These are phyloP conservation scores for Candida pseudofarinosa DNA, from an alignment of 805 yeast species.

Conservation along the genomic window DNA sequence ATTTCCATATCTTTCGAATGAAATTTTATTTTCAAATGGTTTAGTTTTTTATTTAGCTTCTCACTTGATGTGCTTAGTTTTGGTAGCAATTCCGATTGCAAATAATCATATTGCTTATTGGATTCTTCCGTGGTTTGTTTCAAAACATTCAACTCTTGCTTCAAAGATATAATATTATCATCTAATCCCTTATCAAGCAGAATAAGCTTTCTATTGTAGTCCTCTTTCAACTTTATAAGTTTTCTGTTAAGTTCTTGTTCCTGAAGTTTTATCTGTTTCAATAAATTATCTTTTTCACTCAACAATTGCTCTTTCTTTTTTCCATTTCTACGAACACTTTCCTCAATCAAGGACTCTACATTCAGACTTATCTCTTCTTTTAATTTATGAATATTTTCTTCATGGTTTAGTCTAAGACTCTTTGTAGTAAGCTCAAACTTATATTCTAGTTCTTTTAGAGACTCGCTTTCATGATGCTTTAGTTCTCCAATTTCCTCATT, in stretches of 20 bases:
- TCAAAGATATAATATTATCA: slow-evolving; percentile 11
- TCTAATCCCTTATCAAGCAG: slow-evolving; percentile 12
- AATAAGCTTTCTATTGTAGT: slow-evolving; percentile 16
- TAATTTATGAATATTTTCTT: slow-evolving; percentile 16
- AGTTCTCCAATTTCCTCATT: slow-evolving; percentile 31
- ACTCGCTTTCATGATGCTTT: slow-evolving; percentile 18
- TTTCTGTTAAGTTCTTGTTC: slow-evolving; percentile 18
- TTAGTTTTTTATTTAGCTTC: slow-evolving; percentile 2
- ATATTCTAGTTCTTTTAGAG: slow-evolving; percentile 18
- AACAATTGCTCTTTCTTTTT: slow-evolving; percentile 18
- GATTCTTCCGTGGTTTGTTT: slow-evolving; percentile 5
- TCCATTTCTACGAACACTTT: slow-evolving; percentile 28
- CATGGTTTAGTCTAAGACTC: slow-evolving; percentile 17
- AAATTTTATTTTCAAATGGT: slow-evolving; percentile 4
- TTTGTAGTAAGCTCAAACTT: slow-evolving; percentile 22
- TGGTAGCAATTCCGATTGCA: slow-evolving; percentile 6
- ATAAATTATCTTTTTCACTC: slow-evolving; percentile 12
- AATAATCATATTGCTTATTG: slow-evolving; percentile 3
- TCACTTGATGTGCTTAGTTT: slow-evolving; percentile 3
- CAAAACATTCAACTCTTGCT: slow-evolving; percentile 8
- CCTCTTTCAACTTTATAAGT: slow-evolving; percentile 22
- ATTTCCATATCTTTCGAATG: slow-evolving; percentile 14
- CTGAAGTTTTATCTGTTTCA: slow-evolving; percentile 10
- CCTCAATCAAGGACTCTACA: slow-evolving; percentile 35
- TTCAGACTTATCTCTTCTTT: slow-evolving; percentile 26